Base-by-base conservation (phyloP, 768 basidiomycete genomes). In the Boletus vinaceobasis region DNA sequence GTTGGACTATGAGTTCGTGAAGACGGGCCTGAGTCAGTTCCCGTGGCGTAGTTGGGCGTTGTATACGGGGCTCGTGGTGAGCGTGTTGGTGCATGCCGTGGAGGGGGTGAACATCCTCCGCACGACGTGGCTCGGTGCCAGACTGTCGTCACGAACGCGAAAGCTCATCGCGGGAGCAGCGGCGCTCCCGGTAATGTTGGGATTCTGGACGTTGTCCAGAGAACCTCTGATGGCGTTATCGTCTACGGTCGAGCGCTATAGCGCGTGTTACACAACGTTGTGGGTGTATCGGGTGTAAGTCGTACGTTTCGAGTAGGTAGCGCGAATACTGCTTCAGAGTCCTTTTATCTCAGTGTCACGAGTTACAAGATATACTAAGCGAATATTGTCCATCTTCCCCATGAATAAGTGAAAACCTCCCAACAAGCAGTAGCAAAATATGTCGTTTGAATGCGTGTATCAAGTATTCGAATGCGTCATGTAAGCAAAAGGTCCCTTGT, bases 1-100 rank as follows among this genome's bases (percentile, higher is more conserved):
- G 62, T 78, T 94, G 36, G 86, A 90, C 69, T 93, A 80, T 65
- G 87, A 92, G 58, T 93, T 86, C 66, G 88, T 93, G 53, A 92
- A 93, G 65, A 77, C 80, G 6, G 88, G 82, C 3, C 69, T 93
- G 37, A 74, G 75, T 15, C 71, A 54, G 17, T 90, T 84, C 80
- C 88, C 89, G 0, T 70, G 73, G 65, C 74, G 80, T 37, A 86
- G 79, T 62, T 84, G 79, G 79, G 52, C 81, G 3, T 67, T 86
- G 42, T 93, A 94, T 61, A 67, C 75, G 1, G 84, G 80, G 0
- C 77, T 94, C 10, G 78, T 88, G 0, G 71, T 72, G 1, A 75
- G 79, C 23, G 79, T 81, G 0, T 73, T 77, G 0, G 62, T 86
- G 45, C 93, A 94, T 65, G 74, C 79, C 4, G 76, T 76, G 4